phyloP scores from a whole-genome alignment of 441 rosid species.

The Jatropha podagrica region DNA sequence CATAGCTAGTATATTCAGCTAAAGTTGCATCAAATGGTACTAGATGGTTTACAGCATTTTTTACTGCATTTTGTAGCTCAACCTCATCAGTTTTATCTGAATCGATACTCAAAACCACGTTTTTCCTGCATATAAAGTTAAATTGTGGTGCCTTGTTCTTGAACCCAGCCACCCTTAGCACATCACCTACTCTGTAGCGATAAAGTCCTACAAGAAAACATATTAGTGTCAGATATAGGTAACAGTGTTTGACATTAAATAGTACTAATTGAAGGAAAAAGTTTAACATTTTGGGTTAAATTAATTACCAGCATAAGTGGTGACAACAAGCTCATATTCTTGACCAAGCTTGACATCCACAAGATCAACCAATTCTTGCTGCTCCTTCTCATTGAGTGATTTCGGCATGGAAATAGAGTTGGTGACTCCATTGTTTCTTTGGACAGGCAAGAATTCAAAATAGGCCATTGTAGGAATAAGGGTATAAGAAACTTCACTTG shows the following conservation, averaged over 20 bases:
- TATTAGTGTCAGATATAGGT: background rate
- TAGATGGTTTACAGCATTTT: slow-evolving; percentile 47
- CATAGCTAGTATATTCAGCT: slow-evolving; percentile 59
- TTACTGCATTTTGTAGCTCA: slow-evolving; percentile 58
- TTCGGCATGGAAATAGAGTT: slow-evolving; percentile 58
- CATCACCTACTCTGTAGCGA: slow-evolving; percentile 67
- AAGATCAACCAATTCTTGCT: slow-evolving; percentile 45
- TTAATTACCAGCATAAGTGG: slow-evolving; percentile 60
- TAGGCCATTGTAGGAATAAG: slow-evolving; percentile 72
- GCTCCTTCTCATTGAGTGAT: slow-evolving; percentile 39
- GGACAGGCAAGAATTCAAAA: slow-evolving; percentile 63
- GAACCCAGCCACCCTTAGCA: slow-evolving; percentile 61
- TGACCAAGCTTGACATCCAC: slow-evolving; percentile 58
- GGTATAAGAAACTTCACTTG: slow-evolving; percentile 62
- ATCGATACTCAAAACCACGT: slow-evolving; percentile 60
- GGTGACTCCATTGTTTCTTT: slow-evolving; percentile 32
- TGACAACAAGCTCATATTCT: slow-evolving; percentile 67
- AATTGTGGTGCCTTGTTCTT: slow-evolving; percentile 69
- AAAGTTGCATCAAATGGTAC: slow-evolving; percentile 47
- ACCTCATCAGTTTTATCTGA: slow-evolving; percentile 69
- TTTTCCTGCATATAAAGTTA: slow-evolving; percentile 60
- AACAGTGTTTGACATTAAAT: background rate
- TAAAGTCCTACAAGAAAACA: slow-evolving; percentile 43
- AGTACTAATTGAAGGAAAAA: background rate
- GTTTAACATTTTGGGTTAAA: background rate